phyloP scores from a whole-genome alignment of 1,284 basidiomycete genomes.

The Rhodotorula sp. region DNA sequence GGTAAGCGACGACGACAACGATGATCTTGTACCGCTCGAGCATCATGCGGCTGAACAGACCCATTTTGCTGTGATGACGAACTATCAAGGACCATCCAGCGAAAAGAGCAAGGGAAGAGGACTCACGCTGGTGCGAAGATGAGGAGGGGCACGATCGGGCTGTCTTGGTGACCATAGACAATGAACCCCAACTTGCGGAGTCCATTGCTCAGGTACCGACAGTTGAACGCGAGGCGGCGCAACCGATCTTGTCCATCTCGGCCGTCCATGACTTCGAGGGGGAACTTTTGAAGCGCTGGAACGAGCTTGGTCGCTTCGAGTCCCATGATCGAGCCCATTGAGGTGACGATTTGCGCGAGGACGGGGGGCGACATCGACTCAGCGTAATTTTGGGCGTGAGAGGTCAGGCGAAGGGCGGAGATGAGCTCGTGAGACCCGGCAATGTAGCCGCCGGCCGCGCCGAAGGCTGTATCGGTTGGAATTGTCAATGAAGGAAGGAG shows the following conservation, averaged over 20 bases:
- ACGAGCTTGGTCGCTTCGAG: slow-evolving; percentile 45
- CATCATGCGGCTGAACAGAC: slow-evolving; percentile 76
- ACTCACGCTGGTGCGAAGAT: slow-evolving; percentile 77
- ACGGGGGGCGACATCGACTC: slow-evolving; percentile 91
- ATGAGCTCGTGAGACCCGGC: slow-evolving; percentile 77
- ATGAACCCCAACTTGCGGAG: slow-evolving; percentile 94
- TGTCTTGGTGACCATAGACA: slow-evolving; percentile 86
- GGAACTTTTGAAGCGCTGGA: slow-evolving; percentile 67
- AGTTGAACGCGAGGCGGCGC: slow-evolving; percentile 88
- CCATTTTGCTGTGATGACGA: slow-evolving; percentile 62
- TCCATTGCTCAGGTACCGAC: slow-evolving; percentile 83
- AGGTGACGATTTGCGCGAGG: slow-evolving; percentile 83
- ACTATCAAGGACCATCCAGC: no score
- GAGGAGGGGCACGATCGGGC: slow-evolving; percentile 89
- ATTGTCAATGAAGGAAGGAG: neutral
- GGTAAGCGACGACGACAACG: slow-evolving; percentile 83
- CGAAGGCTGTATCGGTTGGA: slow-evolving; percentile 59
- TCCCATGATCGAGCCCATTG: slow-evolving; percentile 97
- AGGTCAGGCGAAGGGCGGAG: slow-evolving; percentile 74
- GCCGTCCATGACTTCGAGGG: slow-evolving; percentile 68
- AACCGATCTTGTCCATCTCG: slow-evolving; percentile 78
- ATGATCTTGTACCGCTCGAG: slow-evolving; percentile 69
- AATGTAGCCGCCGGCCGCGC: slow-evolving; percentile 94
- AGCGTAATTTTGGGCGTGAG: slow-evolving; percentile 82
- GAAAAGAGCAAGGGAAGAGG: no score